phyloP scores from a whole-genome alignment of 495 filamentous ascomycete genomes.

The Evernia prunastri region DNA sequence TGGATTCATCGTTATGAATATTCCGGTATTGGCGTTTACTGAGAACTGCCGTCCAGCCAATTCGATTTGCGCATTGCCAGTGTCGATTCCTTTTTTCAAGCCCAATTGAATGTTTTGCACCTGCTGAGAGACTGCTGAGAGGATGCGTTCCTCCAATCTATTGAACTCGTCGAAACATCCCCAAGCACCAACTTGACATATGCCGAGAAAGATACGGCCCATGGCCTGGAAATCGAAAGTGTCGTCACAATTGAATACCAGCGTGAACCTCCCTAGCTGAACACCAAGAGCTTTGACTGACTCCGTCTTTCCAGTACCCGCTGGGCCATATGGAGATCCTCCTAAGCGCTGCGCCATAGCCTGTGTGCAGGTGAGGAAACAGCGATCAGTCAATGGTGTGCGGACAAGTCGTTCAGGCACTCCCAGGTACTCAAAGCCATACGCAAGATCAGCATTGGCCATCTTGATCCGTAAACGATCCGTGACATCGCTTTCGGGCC shows the following conservation, averaged over 20 bases:
- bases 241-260: constrained; percentile 98
- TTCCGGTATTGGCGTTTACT: constrained; percentile 88
- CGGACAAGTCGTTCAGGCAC: constrained; percentile 92
- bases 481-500: constrained; percentile 68
- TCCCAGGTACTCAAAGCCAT: constrained; percentile 96
- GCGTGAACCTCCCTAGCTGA: constrained; percentile 91
- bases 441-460: constrained; percentile 91
- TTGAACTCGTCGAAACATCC: constrained; percentile 99
- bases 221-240: constrained; percentile 99
- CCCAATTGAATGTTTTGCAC: constrained; percentile 98
- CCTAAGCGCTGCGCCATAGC: constrained; percentile 90
- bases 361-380: constrained; percentile 95
- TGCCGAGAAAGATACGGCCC: constrained; percentile 98
- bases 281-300: constrained; percentile 96
- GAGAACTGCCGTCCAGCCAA: constrained; percentile 79
- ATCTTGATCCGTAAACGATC: constrained; percentile 86
- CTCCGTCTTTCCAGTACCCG: constrained; percentile 98
- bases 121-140: constrained; percentile 97
- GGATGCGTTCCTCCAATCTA: constrained; percentile 89
- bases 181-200: constrained; percentile 98
- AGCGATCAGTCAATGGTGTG: constrained; percentile 93
- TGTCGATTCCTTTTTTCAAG: constrained; percentile 69
- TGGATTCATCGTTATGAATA: constrained; percentile 99
- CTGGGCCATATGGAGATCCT: constrained; percentile 94
- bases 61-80: constrained; percentile 82